These are phyloP conservation scores for Dactylellina leptospora DNA, from an alignment of 2,329 filamentous ascomycete species.

Conservation along the genomic window DNA sequence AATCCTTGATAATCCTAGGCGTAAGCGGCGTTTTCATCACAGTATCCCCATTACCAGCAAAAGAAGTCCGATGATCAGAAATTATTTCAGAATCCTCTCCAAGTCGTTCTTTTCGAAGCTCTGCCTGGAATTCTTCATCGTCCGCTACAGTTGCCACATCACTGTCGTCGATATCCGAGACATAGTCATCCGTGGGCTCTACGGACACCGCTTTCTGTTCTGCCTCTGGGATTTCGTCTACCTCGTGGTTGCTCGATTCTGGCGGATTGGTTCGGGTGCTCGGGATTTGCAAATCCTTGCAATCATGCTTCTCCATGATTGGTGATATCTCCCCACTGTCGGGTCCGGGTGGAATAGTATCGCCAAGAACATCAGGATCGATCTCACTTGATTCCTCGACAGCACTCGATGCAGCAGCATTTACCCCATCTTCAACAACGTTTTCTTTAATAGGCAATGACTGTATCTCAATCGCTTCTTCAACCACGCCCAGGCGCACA, in stretches of 20 bases:
- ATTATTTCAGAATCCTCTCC: constrained; percentile 6
- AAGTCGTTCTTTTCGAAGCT: constrained; percentile 51
- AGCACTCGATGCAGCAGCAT: too few relatives aligned
- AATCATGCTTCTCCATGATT: too few relatives aligned
- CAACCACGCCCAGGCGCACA: constrained; percentile 1
- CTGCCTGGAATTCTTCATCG: constrained; percentile 50
- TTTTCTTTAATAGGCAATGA: too few relatives aligned
- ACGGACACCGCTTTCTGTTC: not conserved
- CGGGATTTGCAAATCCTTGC: not conserved
- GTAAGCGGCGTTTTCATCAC: not conserved
- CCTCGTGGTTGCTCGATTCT: not conserved
- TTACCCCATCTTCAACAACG: too few relatives aligned
- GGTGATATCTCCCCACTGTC: too few relatives aligned
- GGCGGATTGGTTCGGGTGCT: not conserved
- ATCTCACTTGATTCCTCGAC: too few relatives aligned
- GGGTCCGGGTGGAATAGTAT: too few relatives aligned
- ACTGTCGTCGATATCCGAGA: constrained; percentile 44
- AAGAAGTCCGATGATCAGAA: not conserved
- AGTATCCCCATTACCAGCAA: not conserved
- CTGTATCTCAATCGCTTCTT: not conserved
- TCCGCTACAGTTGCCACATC: constrained; percentile 43
- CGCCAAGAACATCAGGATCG: too few relatives aligned
- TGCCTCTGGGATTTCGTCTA: not conserved
- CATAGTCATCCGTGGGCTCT: constrained; percentile 30
- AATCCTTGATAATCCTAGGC: not conserved